A percentile compares a stretch with the other conserved stretches of the same genome.
Conservation (phyloP, 2,329 filamentous ascomycete species). For the Blumeriella jaapii region DNA sequence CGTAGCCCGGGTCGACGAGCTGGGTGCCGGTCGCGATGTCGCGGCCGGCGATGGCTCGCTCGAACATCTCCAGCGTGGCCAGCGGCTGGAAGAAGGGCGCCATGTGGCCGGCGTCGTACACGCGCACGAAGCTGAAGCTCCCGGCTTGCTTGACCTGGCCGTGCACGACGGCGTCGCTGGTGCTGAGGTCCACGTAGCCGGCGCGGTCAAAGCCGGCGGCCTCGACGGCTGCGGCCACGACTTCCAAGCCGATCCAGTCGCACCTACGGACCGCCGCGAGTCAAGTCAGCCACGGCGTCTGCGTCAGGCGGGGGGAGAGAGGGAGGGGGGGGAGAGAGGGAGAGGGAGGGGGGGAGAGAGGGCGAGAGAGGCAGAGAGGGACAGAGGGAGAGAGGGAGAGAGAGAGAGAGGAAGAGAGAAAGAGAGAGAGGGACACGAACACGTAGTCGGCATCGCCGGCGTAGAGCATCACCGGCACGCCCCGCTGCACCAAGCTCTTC, state of each 20-base stretch:
- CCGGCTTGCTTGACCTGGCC: slow-evolving; percentile 65
- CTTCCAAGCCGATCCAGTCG: slow-evolving; percentile 62
- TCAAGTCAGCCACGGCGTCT: slow-evolving; percentile 29
- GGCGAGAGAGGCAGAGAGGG: no score
- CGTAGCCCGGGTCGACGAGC: slow-evolving; percentile 29
- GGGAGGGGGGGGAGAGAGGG: no score
- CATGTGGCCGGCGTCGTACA: slow-evolving; percentile 52
- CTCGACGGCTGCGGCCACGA: slow-evolving; percentile 48
- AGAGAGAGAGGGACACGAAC: slow-evolving; percentile 32
- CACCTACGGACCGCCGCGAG: slow-evolving; percentile 41
- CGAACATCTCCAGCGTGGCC: slow-evolving; percentile 39
- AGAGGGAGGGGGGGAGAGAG: no score
- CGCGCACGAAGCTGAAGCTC: slow-evolving; percentile 54
- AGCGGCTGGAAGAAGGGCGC: slow-evolving; percentile 42
- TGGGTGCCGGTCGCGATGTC: slow-evolving; percentile 42
- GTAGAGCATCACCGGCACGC: slow-evolving; percentile 59
- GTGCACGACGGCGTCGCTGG: slow-evolving; percentile 51
- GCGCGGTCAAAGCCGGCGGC: slow-evolving; percentile 40
- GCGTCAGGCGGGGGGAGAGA: no score
- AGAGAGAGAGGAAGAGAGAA: no score
- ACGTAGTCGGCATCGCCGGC: slow-evolving; percentile 37
- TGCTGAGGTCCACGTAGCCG: slow-evolving; percentile 58
- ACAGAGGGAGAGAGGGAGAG: no score
- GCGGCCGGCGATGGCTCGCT: slow-evolving; percentile 34
- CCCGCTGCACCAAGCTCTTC: slow-evolving; percentile 46